These are phyloP conservation scores for Penicillium polonicum DNA, from an alignment of 2,329 filamentous ascomycete species.

Conservation along the genomic window DNA sequence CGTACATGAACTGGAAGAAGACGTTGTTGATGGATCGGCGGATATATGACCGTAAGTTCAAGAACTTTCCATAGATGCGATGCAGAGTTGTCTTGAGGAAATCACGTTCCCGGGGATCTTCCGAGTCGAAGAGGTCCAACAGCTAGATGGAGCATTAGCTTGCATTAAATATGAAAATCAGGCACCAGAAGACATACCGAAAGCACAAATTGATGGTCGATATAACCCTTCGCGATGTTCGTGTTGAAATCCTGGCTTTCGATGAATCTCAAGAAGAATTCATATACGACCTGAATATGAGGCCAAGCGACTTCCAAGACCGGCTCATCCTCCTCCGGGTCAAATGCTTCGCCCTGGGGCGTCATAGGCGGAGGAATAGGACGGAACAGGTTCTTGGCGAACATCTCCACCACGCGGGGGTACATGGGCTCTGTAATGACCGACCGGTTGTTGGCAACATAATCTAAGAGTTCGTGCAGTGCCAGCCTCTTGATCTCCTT, in stretches of 20 bases:
- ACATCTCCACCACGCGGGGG: conserved; percentile 97
- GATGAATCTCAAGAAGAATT: conserved; percentile 98
- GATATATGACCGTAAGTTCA: conserved; percentile 96
- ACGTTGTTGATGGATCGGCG: conserved; percentile 99
- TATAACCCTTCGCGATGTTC: conserved; percentile 98
- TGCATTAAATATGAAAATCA: not conserved
- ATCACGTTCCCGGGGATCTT: conserved; percentile 93
- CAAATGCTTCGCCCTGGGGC: conserved; percentile 95
- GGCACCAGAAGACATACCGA: conserved; percentile 50
- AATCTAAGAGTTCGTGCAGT: conserved; percentile 92
- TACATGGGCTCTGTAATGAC: conserved; percentile 99
- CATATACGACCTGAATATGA: conserved; percentile 98
- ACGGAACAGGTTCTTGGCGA: conserved; percentile 95
- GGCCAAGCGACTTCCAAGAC: conserved; percentile 98
- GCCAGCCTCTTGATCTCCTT: conserved; percentile 99
- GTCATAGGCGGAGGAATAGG: conserved; percentile 97
- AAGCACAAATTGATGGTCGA: conserved; percentile 95
- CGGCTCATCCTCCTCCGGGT: conserved; percentile 97
- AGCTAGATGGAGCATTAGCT: conserved; percentile 52
- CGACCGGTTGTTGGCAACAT: conserved; percentile 96
- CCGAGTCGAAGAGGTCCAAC: conserved; percentile 96
- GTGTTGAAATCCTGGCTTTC: conserved; percentile 99
- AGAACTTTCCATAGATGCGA: conserved; percentile 97
- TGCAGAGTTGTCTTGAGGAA: conserved; percentile 98
- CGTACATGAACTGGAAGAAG: conserved; percentile 99